phyloP scores from a whole-genome alignment of 805 yeast species.

The Trichomonascus vanleenenianus region DNA sequence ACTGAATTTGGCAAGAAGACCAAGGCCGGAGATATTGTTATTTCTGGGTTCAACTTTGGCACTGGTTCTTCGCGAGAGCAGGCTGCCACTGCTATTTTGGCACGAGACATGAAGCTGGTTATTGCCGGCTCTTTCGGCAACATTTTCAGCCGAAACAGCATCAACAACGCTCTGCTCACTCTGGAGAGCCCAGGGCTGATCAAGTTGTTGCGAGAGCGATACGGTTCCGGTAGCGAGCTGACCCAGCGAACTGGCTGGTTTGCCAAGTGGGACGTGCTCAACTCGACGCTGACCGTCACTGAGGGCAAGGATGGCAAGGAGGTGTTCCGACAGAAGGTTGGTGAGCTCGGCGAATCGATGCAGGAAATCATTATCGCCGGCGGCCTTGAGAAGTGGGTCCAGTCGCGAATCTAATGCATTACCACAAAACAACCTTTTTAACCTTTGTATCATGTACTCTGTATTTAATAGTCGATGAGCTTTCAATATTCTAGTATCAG shows the following conservation, averaged over 20 bases:
- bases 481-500: too few species aligned
- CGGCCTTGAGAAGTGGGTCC: conserved; percentile 98
- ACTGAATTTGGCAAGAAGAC: conserved; percentile 77
- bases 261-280: conserved; percentile 87
- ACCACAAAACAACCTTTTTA: too few species aligned
- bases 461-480: too few species aligned
- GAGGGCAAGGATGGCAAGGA: conserved; percentile 48
- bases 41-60: conserved; percentile 93
- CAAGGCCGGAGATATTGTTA: conserved; percentile 78
- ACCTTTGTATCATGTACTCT: too few species aligned
- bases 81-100: conserved; percentile 97
- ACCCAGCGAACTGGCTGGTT: conserved; percentile 95
- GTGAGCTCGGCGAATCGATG: conserved; percentile 89
- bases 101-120: conserved; percentile 85
- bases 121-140: conserved; percentile 98
- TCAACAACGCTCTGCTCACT: conserved; percentile 91
- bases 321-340: conserved; percentile 78
- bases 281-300: conserved; percentile 69
- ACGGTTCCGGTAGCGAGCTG: conserved; percentile 49
- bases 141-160: conserved; percentile 90
- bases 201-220: conserved; percentile 63
- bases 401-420: conserved; percentile 31
- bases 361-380: conserved; percentile 97
- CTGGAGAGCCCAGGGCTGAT: conserved; percentile 88
- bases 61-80: conserved; percentile 98